phyloP scores from a whole-genome alignment of 176 grass and related monocot genomes.

The Eleusine coracana region DNA sequence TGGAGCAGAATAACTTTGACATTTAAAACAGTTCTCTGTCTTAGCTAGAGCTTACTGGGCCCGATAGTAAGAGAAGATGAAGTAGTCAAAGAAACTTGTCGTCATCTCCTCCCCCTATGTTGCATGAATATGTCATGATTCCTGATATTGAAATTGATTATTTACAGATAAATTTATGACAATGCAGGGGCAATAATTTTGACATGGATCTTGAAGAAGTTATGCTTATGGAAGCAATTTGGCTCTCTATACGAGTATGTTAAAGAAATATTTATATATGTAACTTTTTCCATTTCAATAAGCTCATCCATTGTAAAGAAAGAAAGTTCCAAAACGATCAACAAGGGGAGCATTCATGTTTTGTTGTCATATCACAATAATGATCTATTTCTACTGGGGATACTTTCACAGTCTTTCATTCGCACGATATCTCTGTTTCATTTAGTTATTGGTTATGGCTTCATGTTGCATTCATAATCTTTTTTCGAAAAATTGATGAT shows the following conservation, averaged over 20 bases:
- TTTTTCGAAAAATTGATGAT: not conserved
- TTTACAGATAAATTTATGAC: conserved; percentile 15
- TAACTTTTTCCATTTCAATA: not conserved
- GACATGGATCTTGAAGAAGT: conserved; percentile 94
- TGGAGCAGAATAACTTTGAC: conserved; percentile 5
- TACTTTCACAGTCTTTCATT: conserved; percentile 20
- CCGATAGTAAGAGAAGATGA: not conserved
- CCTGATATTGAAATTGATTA: not conserved
- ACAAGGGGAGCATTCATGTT: not conserved
- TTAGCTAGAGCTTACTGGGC: not conserved
- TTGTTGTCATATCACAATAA: not conserved
- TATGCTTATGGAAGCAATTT: conserved; percentile 96
- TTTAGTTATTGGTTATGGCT: not conserved
- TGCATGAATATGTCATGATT: conserved; percentile 9
- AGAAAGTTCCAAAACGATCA: not conserved
- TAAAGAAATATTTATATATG: not conserved
- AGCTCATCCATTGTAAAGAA: not conserved
- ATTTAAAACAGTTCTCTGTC: not conserved
- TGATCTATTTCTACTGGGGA: not conserved
- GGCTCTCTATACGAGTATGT: conserved; percentile 88
- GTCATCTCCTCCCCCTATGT: not conserved
- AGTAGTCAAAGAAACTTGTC: conserved; percentile 25
- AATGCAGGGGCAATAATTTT: conserved; percentile 72
- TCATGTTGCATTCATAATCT: not conserved
- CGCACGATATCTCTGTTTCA: conserved; percentile 14